Conservation (phyloP, 306 rosid genomes). For the Cicer bijugum region DNA sequence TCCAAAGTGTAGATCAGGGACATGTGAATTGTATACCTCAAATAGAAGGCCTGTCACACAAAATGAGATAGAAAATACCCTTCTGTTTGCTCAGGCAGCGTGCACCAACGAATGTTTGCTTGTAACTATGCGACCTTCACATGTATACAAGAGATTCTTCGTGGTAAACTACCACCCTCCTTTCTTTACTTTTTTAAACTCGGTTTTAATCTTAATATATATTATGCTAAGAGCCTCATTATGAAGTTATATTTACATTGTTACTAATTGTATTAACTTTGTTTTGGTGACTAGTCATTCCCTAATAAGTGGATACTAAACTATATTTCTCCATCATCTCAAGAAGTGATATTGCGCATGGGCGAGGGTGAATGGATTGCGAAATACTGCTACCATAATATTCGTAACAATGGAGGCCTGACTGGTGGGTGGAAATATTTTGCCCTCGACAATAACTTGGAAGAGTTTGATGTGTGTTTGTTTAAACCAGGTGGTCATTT, state of each 20-base stretch:
- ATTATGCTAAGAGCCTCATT: not conserved
- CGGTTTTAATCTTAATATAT: slow-evolving; percentile 9
- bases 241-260: not conserved
- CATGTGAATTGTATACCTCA: slow-evolving; percentile 48
- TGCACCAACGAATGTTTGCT: slow-evolving; percentile 41
- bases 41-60: slow-evolving; percentile 67
- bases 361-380: slow-evolving; percentile 53
- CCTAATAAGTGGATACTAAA: slow-evolving; percentile 52
- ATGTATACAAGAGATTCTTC: slow-evolving; percentile 70
- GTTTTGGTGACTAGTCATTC: slow-evolving; percentile 48
- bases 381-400: slow-evolving; percentile 43
- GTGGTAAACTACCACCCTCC: slow-evolving; percentile 57
- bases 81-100: slow-evolving; percentile 55
- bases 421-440: slow-evolving; percentile 72
- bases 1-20: slow-evolving; percentile 35
- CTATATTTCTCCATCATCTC: slow-evolving; percentile 43
- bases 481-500: slow-evolving; percentile 48
- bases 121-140: slow-evolving; percentile 65
- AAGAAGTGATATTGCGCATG: slow-evolving; percentile 57
- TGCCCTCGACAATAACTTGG: slow-evolving; percentile 63
- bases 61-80: slow-evolving; percentile 49
- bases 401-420: slow-evolving; percentile 58
- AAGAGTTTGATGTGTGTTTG: slow-evolving; percentile 69
- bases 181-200: slow-evolving; percentile 33
- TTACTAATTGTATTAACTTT: not conserved